Evolutionary conservation across 371 early-diverging fungal genomes (phyloP), one percentile per base, ranked within the genome.

Genomic region (Syncephalis fuscata): DNA sequence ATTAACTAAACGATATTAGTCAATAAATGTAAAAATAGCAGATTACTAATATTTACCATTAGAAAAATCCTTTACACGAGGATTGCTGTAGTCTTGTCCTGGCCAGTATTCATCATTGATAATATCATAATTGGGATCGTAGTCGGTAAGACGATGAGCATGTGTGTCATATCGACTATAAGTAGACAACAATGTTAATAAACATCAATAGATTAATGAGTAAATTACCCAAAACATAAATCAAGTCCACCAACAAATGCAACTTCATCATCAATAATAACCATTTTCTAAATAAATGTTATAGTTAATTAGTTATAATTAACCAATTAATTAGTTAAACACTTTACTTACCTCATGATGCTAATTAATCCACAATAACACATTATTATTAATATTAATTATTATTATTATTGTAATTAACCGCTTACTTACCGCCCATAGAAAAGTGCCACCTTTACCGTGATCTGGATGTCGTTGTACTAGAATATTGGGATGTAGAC

Each of bases 241-340:
- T 94, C 94, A 24, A 94, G 67, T 0, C 94, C 94, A 46, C 94
- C 94, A 38, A 89, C 71, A 53, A 87, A 94, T 9, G 85, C 90
- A 43, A 88, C 56, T 24, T 74, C 67, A 50, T 78, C 71, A 62
- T 94, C 94, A 1, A 94, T 69, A 2, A 91, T 71, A 1, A 82
- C 80, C 21, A 88, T 75, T 74, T 94, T 94, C 69, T 90, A 52
- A 14, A 36, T 25, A 3, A 32, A 32, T 32, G 32, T 32, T 7
- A 4, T 32, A 4, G 11, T 32, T 32, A 32, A 7, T 32, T 7
- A 32, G 4, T 4, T 11, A 32, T 32, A 7, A 32, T 32, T 11
- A 7, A 32, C 4, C 11, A 7, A 32, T 32, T 32, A 32, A 4
- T 32, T 32, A 11, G 4, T 32, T 7, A 4, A 32, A 32, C 11